Evolutionary conservation across 2,329 filamentous ascomycete species (phyloP), one percentile per base, ranked within the genome.

Genomic region (Pestalotiopsis sp.): DNA sequence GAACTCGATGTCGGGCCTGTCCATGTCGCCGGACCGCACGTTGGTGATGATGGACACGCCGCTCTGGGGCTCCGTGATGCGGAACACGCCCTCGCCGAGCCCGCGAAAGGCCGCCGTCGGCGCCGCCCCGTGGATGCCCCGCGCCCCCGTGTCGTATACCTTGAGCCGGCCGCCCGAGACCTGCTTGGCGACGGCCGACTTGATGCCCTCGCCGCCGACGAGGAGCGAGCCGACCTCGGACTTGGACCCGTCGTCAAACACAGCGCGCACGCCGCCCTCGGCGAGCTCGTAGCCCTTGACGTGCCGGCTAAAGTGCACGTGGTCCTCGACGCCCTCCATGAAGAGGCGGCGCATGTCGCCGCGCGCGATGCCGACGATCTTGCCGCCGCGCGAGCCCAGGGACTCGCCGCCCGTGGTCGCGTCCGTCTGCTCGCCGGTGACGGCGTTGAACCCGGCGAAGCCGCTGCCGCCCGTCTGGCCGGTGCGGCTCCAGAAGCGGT

Each of bases 71-170:
- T 91, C 89, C 0, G 75, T 72, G 0, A 89, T n/a, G 2, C 83
- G 73, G 73, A 86, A 91, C 0, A 92, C 89, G 1, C 89, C 89
- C 75, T 91, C 89, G 1, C 89, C 88, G 0, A 91, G 79, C 0
- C 76, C 82, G 68, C 85, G 86, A 80, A 91, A 91, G 0, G 89
- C 88, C 0, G 84, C 82, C 0, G 84, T 88, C 0, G 88, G 87
- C 7, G 89, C 88, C 74, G 91, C 88, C 0, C 89, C 89, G 71
- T 91, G 89, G 26, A 91, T 90, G 1, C 88, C 88, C 61, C 89
- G 78, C 0, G 88, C 86, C 3, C 89, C 88, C 0, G 88, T 87
- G 71, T 91, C 89, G 73, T 85, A 91, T 4, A 88, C 84, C 75
- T 89, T 90, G 59, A 91, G 75, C 62, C 78, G 83, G 1, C 87